These are phyloP conservation scores for Blechomonas ayalai DNA, from an alignment of 208 protist species.

Conservation along the genomic window DNA sequence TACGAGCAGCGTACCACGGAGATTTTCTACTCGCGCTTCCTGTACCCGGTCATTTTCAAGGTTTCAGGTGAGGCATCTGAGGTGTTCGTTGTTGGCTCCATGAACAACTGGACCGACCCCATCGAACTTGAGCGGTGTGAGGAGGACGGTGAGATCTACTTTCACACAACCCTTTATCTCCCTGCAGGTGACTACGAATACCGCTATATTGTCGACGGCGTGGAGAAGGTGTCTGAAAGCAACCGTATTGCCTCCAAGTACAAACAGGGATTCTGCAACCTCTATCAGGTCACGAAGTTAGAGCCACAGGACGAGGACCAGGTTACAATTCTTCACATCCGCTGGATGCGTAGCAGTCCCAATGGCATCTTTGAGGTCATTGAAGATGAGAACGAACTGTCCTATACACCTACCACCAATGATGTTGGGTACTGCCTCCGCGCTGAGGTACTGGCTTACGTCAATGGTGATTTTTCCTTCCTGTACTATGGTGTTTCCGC, in stretches of 20 bases:
- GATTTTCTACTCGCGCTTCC: constrained; percentile 77
- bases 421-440: constrained; percentile 86
- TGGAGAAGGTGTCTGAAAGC: constrained; percentile 81
- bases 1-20: constrained; percentile 73
- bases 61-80: constrained; percentile 84
- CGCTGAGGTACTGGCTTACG: constrained; percentile 85
- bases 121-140: constrained; percentile 85
- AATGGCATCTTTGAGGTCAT: constrained; percentile 78
- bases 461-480: constrained; percentile 83
- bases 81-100: constrained; percentile 87
- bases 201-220: constrained; percentile 90
- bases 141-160: constrained; percentile 73
- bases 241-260: constrained; percentile 80
- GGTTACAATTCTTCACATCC: constrained; percentile 88
- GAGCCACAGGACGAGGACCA: constrained; percentile 63
- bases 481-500: constrained; percentile 89
- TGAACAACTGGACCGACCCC: constrained; percentile 90
- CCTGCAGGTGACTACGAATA: constrained; percentile 89
- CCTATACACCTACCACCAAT: constrained; percentile 57
- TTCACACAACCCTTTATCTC: constrained; percentile 89
- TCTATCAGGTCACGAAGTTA: constrained; percentile 75
- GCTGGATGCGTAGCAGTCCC: constrained; percentile 82
- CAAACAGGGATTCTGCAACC: constrained; percentile 83
- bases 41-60: constrained; percentile 87
- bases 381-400: constrained; percentile 78